Evolutionary conservation across 2,329 filamentous ascomycete genomes (phyloP).

Genomic region (Pseudocercospora vitis): DNA sequence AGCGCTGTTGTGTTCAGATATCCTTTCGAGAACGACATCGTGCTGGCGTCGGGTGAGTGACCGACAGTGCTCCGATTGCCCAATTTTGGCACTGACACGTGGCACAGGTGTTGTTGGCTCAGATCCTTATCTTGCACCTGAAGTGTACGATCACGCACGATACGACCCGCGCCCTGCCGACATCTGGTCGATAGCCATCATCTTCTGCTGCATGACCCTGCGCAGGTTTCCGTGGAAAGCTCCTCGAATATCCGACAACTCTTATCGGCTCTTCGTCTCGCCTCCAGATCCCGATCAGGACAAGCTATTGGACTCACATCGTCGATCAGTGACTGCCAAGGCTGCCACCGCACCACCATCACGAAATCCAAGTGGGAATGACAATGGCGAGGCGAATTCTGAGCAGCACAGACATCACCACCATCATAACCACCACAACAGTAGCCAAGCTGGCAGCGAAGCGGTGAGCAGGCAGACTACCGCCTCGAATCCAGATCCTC

Average conservation of each 20-base stretch:
- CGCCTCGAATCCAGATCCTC: conserved; percentile 28
- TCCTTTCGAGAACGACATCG: conserved; percentile 88
- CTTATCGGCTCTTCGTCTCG: conserved; percentile 87
- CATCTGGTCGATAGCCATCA: conserved; percentile 97
- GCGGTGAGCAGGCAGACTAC: conserved; percentile 26
- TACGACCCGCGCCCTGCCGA: conserved; percentile 94
- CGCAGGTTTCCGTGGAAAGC: conserved; percentile 97
- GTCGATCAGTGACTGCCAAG: conserved; percentile 27
- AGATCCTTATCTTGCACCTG: conserved; percentile 93
- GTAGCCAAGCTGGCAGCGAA: conserved; percentile 47
- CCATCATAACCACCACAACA: conserved; percentile 35
- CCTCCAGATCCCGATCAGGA: conserved; percentile 70
- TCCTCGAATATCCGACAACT: conserved; percentile 86
- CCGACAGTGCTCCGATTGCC: background rate
- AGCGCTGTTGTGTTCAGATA: conserved; percentile 97
- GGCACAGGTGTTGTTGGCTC: conserved; percentile 72
- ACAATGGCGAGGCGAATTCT: conserved; percentile 16
- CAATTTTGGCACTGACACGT: conserved; percentile 10
- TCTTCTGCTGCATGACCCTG: conserved; percentile 98
- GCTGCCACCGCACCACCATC: conserved; percentile 45
- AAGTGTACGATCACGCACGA: conserved; percentile 90
- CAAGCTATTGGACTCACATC: conserved; percentile 32
- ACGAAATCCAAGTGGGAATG: conserved; percentile 36
- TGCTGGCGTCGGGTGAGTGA: conserved; percentile 72
- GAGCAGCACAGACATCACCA: conserved; percentile 27